These are phyloP conservation scores for Balakata baccata DNA, from an alignment of 345 rosid species.

Conservation along the genomic window DNA sequence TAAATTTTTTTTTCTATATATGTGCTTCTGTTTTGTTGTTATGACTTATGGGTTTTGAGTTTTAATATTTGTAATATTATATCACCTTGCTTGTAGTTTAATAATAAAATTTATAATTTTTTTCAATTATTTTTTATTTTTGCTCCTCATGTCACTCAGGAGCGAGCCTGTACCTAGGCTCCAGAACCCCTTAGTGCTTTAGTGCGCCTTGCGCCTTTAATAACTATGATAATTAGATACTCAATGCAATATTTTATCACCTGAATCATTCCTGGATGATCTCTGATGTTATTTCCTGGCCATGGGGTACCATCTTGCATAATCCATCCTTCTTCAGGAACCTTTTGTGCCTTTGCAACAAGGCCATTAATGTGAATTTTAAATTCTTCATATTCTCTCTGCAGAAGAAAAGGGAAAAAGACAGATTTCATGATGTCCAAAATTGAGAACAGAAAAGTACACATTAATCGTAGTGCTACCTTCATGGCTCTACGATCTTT, in stretches of 20 bases:
- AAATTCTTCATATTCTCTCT: constrained; percentile 95
- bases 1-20: too few species aligned
- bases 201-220: too few species aligned
- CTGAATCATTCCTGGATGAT: constrained; percentile 99
- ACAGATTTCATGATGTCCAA: background rate
- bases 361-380: constrained; percentile 81
- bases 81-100: too few species aligned
- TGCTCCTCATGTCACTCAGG: too few species aligned
- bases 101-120: too few species aligned
- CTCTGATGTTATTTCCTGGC: constrained; percentile 97
- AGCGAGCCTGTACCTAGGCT: too few species aligned
- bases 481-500: constrained; percentile 98
- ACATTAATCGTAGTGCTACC: constrained; percentile 33
- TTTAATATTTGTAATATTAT: too few species aligned
- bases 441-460: constrained; percentile 5
- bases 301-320: constrained; percentile 99
- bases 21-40: too few species aligned
- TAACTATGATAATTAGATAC: too few species aligned
- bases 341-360: constrained; percentile 79
- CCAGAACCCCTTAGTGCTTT: too few species aligned
- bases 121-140: too few species aligned
- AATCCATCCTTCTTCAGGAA: constrained; percentile 94
- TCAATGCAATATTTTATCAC: constrained; percentile 31
- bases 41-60: too few species aligned
- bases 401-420: constrained; percentile 24